Evolutionary conservation across 1,284 basidiomycete genomes (phyloP).

Genomic region (Gastroboletus turbinatus): DNA sequence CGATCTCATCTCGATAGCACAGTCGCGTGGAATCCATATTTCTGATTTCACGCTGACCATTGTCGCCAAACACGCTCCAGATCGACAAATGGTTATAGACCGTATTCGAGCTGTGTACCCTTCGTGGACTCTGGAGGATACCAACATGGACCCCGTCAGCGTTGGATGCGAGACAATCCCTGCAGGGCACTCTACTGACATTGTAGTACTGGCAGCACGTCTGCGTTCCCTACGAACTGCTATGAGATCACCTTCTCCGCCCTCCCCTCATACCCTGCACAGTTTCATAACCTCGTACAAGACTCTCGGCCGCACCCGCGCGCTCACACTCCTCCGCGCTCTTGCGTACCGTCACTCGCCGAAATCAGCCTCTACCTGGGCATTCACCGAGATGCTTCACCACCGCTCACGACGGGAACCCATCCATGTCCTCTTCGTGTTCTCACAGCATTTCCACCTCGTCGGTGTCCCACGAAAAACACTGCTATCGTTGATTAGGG

Average conservation of each 20-base stretch:
- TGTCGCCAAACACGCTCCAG: slow-evolving; percentile 15
- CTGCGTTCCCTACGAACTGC: slow-evolving; percentile 29
- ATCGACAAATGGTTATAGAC: slow-evolving; percentile 8
- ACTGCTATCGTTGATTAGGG: slow-evolving; percentile 18
- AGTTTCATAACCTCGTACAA: slow-evolving; percentile 27
- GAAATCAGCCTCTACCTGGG: slow-evolving; percentile 34
- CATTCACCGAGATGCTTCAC: slow-evolving; percentile 39
- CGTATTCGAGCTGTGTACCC: slow-evolving; percentile 19
- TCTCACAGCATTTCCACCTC: slow-evolving; percentile 35
- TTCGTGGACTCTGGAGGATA: slow-evolving; percentile 7
- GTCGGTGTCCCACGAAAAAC: slow-evolving; percentile 36
- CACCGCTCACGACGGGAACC: slow-evolving; percentile 26
- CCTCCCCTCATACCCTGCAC: slow-evolving; percentile 19
- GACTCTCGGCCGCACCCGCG: slow-evolving; percentile 24
- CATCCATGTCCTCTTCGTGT: slow-evolving; percentile 25
- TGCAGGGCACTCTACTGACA: slow-evolving; percentile 2
- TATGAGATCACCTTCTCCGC: slow-evolving; percentile 22
- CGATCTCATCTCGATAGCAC: slow-evolving; percentile 20
- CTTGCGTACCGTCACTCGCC: slow-evolving; percentile 26
- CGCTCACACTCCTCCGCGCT: slow-evolving; percentile 22
- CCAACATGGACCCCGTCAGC: neutral
- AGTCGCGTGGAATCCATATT: slow-evolving; percentile 14
- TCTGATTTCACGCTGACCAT: slow-evolving; percentile 30
- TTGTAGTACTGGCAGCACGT: slow-evolving; percentile 14
- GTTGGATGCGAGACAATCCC: neutral